A percentile compares a stretch with the other conserved stretches of the same genome.
Evolutionary conservation across 23 red algal genomes (phyloP).

Genomic region (Cyanidioschyzon merolae): DNA sequence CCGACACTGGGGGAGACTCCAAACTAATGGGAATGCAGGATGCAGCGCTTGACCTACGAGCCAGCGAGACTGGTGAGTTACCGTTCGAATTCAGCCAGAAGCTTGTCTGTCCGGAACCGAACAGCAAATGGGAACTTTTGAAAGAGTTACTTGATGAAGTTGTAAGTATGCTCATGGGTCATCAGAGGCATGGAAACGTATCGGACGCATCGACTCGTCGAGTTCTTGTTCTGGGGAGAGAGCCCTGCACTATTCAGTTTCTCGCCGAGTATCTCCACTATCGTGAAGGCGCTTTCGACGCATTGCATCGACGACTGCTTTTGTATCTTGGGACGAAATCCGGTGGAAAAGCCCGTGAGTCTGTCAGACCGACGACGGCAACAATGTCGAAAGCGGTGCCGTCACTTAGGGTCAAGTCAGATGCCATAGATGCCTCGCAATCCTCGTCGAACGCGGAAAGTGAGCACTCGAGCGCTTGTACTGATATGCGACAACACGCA

Average conservation of each 20-base stretch:
- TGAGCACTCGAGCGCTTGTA: too few species aligned
- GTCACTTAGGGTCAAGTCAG: too few species aligned
- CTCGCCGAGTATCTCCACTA: background rate
- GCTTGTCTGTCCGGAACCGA: conserved; percentile 3
- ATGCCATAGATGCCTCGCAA: too few species aligned
- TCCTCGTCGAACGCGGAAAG: too few species aligned
- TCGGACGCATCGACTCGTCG: background rate
- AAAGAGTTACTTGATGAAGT: conserved; percentile 14
- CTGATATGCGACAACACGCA: too few species aligned
- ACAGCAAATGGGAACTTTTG: conserved; percentile 24
- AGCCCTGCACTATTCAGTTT: background rate
- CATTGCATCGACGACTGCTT: background rate
- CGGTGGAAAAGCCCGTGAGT: too few species aligned
- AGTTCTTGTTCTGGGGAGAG: conserved; percentile 13
- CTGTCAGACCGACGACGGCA: too few species aligned
- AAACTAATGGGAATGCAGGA: background rate
- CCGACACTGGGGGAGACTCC: background rate
- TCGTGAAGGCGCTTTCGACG: background rate
- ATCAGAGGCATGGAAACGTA: background rate
- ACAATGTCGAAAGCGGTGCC: too few species aligned
- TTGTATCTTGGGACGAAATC: too few species aligned
- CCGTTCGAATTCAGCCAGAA: too few species aligned
- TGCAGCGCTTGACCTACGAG: too few species aligned
- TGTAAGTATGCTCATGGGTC: background rate
- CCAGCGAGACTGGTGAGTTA: too few species aligned